Evolutionary conservation across 176 grass and related monocot genomes (phyloP).

Genomic region (Zizania latifolia): DNA sequence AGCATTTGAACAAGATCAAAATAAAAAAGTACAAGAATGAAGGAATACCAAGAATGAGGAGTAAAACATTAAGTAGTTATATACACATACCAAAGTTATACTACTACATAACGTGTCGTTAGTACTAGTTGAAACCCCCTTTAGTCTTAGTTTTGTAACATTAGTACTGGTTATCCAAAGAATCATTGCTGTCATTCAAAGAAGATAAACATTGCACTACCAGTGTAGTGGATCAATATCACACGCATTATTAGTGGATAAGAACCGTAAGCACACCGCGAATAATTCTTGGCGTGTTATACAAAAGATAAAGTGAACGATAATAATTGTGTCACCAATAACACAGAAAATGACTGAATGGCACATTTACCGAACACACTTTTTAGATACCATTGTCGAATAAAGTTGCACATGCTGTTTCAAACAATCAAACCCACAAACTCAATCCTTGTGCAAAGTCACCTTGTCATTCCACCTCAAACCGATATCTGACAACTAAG

Average conservation of each 20-base stretch:
- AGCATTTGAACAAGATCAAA: not conserved
- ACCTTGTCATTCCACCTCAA: no score
- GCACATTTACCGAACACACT: not conserved
- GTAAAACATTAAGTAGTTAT: not conserved
- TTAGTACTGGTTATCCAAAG: no score
- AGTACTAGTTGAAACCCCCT: no score
- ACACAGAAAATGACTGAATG: not conserved
- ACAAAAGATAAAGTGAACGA: not conserved
- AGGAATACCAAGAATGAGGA: not conserved
- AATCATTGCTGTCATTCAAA: not conserved
- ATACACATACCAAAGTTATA: not conserved
- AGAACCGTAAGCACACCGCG: no score
- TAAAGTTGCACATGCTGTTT: no score
- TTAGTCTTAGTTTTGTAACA: no score
- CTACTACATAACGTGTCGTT: no score
- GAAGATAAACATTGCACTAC: not conserved
- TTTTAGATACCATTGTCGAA: not conserved
- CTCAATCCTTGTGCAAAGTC: no score
- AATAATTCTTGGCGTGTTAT: not conserved
- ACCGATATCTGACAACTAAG: no score
- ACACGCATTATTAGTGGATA: not conserved
- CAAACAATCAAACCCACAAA: no score
- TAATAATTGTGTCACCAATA: not conserved
- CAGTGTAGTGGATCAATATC: not conserved
- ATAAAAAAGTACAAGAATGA: not conserved